Evolutionary conservation across 1,139 yeast species (phyloP).

Genomic region (Scheffersomyces titani): DNA sequence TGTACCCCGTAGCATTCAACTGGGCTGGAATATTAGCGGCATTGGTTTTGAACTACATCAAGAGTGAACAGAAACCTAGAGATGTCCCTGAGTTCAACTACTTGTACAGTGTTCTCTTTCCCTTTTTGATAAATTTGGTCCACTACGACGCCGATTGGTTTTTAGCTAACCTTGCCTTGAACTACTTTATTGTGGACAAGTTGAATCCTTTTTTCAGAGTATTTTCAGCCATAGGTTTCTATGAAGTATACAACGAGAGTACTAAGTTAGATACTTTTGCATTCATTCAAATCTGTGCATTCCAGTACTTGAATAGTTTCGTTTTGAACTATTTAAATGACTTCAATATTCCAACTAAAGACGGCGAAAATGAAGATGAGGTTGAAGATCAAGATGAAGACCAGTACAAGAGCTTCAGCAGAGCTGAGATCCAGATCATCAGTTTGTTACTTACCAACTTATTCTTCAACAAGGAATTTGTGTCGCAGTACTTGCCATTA

Average conservation of each 20-base stretch:
- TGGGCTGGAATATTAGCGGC: slow-evolving; percentile 35
- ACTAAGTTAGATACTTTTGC: slow-evolving; percentile 17
- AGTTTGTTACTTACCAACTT: slow-evolving; percentile 31
- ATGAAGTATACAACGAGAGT: slow-evolving; percentile 29
- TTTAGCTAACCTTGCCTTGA: slow-evolving; percentile 35
- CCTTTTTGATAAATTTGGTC: slow-evolving; percentile 26
- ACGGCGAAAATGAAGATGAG: slow-evolving; percentile 3
- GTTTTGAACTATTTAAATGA: slow-evolving; percentile 31
- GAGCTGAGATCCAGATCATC: slow-evolving; percentile 40
- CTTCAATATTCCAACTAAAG: slow-evolving; percentile 10
- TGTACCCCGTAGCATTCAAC: slow-evolving; percentile 36
- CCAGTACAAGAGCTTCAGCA: slow-evolving; percentile 24
- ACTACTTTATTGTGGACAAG: slow-evolving; percentile 36
- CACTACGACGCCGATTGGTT: slow-evolving; percentile 24
- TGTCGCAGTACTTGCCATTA: slow-evolving; percentile 20
- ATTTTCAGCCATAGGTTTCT: slow-evolving; percentile 31
- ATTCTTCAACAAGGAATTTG: slow-evolving; percentile 21
- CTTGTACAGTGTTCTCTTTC: slow-evolving; percentile 36
- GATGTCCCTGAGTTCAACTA: slow-evolving; percentile 41
- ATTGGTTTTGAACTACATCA: slow-evolving; percentile 28
- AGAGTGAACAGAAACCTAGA: slow-evolving; percentile 13
- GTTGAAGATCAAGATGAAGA: slow-evolving; percentile 5
- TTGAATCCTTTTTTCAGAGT: slow-evolving; percentile 33
- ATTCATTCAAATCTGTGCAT: slow-evolving; percentile 24
- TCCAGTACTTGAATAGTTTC: slow-evolving; percentile 25